Conservation (phyloP, 345 rosid species). For the Balakata baccata region DNA sequence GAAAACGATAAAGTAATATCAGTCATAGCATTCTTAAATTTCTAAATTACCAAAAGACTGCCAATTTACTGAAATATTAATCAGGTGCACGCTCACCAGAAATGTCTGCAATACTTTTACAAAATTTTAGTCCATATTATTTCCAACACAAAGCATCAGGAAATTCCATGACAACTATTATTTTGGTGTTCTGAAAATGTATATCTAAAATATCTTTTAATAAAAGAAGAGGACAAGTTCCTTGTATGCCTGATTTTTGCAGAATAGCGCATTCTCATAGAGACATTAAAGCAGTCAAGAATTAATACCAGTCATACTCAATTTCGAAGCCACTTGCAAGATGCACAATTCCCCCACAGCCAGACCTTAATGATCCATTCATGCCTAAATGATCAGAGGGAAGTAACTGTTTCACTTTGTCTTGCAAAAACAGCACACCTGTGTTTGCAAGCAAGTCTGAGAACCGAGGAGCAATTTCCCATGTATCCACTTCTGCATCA, state of each 20-base stretch:
- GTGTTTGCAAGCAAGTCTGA: conserved; percentile 77
- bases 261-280: neutral
- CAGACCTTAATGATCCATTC: conserved; percentile 42
- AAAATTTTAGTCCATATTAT: neutral
- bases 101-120: neutral
- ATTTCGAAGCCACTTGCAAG: conserved; percentile 75
- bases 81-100: conserved; percentile 2
- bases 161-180: neutral
- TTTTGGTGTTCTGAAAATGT: neutral
- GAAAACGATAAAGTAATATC: conserved; percentile 33
- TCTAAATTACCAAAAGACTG: neutral
- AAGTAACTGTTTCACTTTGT: conserved; percentile 65
- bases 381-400: conserved; percentile 62
- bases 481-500: conserved; percentile 80
- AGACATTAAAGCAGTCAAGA: neutral
- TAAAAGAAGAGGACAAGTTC: neutral
- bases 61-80: conserved; percentile 4
- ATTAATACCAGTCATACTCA: conserved; percentile 86
- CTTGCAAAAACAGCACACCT: conserved; percentile 65
- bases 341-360: conserved; percentile 72
- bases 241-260: neutral
- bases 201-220: neutral
- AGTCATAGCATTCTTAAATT: conserved; percentile 9
- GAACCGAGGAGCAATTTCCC: conserved; percentile 98
- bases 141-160: neutral